phyloP scores from a whole-genome alignment of 148 eudicot genomes.

The Chenopodium suecicum region DNA sequence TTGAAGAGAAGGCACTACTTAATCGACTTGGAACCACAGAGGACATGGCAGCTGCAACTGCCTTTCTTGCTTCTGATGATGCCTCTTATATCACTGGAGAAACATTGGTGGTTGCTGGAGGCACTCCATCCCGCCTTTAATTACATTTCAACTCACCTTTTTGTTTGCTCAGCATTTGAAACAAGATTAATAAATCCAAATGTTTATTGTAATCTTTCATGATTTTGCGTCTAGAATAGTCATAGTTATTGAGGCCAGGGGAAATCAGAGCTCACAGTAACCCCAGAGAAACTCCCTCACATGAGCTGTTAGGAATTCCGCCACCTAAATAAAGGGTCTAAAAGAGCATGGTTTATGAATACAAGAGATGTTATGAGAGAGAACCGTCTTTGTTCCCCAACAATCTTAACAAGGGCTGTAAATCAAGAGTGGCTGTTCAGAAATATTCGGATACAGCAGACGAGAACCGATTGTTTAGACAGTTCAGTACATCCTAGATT shows the following conservation, averaged over 20 bases:
- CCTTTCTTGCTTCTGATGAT: conserved; percentile 90
- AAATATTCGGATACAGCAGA: no score
- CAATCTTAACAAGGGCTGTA: neutral
- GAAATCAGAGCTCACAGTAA: neutral
- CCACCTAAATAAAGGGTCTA: neutral
- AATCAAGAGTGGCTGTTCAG: neutral
- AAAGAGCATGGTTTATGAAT: neutral
- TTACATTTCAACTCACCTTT: neutral
- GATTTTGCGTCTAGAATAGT: neutral
- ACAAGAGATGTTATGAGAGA: neutral
- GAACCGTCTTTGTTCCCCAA: neutral
- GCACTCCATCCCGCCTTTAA: conserved; percentile 75
- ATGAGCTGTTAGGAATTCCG: neutral
- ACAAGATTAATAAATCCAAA: neutral
- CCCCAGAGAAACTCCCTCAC: no score
- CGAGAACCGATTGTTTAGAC: no score
- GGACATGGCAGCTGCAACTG: conserved; percentile 92
- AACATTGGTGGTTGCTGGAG: conserved; percentile 81
- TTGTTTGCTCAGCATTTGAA: neutral
- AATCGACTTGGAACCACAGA: conserved; percentile 85
- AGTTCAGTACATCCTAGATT: no score
- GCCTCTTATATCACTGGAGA: conserved; percentile 93
- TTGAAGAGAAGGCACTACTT: conserved; percentile 62
- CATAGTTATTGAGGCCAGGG: neutral
- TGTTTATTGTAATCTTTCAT: neutral